Base-by-base conservation (phyloP, 805 yeast species). In the Saturnispora gosingensis region DNA sequence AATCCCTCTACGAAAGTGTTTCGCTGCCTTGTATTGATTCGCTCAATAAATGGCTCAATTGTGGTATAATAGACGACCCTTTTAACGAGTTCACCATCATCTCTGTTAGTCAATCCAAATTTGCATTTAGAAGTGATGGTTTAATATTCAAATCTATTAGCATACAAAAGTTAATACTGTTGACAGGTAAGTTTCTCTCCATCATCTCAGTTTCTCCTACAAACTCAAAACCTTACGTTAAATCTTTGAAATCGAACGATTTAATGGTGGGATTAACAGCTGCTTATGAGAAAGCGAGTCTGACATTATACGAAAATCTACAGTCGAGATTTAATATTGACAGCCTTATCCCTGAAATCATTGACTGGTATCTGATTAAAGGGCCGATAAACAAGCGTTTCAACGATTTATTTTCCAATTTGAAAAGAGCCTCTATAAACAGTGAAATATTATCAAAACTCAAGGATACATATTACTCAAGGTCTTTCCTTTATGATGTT, bases 111-210 rank as follows among this genome's bases (percentile, higher is more conserved):
- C 91, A 90, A 79, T 82, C 44, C 82, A 83, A 49, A 81, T 93
- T 78, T 63, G 76, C 85, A 5, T 73, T 89, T 16, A 74, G 90
- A 46, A 76, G 76, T 46, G 95, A 87, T 59, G 95, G 91, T 0
- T 60, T 89, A 36, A 43, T 49, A 13, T 79, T 91, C 53, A 67
- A 72, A 6, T 67, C 72, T 38, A 71, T 69, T 25, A 76, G 73
- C 2, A 62, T 81, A 6, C 85, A 85, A 57, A 73, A 75, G 46
- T 83, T 84, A 64, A 74, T 91, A 0, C 69, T 91, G 24, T 71
- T 81, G 48, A 87, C 97, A 0, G 99, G 99, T 1, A 90, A 88
- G 66, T 83, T 83, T 58, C 69, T 89, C 51, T 86, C 88, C 59
- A 82, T 91, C 3, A 72, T 85, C 43, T 75, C 30, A 24, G 22